These are phyloP conservation scores for Coniochaeta sp. DNA, from an alignment of 2,329 filamentous ascomycete species.

Conservation along the genomic window DNA sequence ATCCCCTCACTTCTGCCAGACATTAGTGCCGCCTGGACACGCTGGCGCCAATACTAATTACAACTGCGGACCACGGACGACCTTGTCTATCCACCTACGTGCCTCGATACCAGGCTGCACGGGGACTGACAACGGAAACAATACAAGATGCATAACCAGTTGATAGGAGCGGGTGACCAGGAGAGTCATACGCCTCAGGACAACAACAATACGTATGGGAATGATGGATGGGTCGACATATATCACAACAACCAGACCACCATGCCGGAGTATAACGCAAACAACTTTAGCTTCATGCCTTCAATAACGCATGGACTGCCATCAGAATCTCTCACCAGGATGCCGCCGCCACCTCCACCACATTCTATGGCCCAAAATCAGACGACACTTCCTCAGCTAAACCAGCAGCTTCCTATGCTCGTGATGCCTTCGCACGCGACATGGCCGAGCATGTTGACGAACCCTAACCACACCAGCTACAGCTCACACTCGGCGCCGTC, in stretches of 20 bases:
- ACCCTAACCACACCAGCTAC: conserved; percentile 59
- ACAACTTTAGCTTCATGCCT: conserved; percentile 52
- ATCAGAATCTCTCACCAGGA: conserved; percentile 41
- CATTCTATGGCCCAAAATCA: conserved; percentile 52
- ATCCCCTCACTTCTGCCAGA: conserved; percentile 20
- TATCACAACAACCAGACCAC: conserved; percentile 54
- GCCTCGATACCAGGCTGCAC: conserved; percentile 10
- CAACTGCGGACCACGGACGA: conserved; percentile 6
- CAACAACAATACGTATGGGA: conserved; percentile 29
- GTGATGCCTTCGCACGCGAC: conserved; percentile 60
- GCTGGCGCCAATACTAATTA: neutral
- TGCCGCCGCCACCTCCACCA: conserved; percentile 54
- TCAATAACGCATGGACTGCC: conserved; percentile 40
- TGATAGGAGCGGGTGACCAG: conserved; percentile 29
- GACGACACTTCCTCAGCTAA: conserved; percentile 43
- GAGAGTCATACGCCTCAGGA: conserved; percentile 38
- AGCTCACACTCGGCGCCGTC: conserved; percentile 40
- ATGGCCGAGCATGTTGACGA: conserved; percentile 80
- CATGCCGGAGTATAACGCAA: conserved; percentile 57
- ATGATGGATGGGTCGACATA: conserved; percentile 47
- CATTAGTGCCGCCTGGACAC: conserved; percentile 8
- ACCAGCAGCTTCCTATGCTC: conserved; percentile 57
- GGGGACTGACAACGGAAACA: conserved; percentile 12
- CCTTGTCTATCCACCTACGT: conserved; percentile 9
- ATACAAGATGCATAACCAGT: conserved; percentile 36